A percentile compares a stretch with the other conserved stretches of the same genome.
Evolutionary conservation across 2,329 filamentous ascomycete genomes (phyloP).

Genomic region (Teratosphaeria pseudoeucalypti): DNA sequence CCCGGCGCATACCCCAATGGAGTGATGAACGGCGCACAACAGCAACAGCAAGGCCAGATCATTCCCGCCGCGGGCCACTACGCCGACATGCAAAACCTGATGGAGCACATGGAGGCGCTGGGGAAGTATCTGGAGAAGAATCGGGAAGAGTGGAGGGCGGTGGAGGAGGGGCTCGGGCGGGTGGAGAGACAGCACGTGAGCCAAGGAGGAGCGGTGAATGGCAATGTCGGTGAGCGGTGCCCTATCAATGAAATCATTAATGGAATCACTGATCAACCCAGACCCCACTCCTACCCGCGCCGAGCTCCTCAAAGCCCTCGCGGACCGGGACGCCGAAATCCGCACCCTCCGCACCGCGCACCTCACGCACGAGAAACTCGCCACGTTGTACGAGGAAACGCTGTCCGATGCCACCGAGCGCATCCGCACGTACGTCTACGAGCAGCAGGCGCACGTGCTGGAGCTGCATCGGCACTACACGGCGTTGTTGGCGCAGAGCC

Average conservation of each 20-base stretch:
- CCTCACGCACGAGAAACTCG: conserved; percentile 17
- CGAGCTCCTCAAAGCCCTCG: conserved; percentile 19
- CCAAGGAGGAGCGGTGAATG: conserved; percentile 3
- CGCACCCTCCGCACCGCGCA: conserved; percentile 17
- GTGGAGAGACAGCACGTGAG: conserved; percentile 16
- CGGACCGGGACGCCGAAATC: conserved; percentile 17
- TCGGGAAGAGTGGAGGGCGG: conserved; percentile 22
- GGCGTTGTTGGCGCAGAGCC: conserved; percentile 32
- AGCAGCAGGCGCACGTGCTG: conserved; percentile 33
- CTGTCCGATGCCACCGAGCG: conserved; percentile 21
- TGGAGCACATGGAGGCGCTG: conserved; percentile 27
- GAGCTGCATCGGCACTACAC: conserved; percentile 40
- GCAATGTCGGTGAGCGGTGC: not conserved
- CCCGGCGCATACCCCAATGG: not conserved
- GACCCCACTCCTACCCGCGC: conserved; percentile 13
- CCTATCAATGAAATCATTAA: too few relatives aligned
- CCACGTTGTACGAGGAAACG: conserved; percentile 32
- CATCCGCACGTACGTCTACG: conserved; percentile 27
- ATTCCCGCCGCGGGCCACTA: conserved; percentile 29
- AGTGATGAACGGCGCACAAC: not conserved
- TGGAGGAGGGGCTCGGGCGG: conserved; percentile 23
- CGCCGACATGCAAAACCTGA: conserved; percentile 28
- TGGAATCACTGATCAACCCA: not conserved
- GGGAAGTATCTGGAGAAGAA: conserved; percentile 26
- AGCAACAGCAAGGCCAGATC: conserved; percentile 7